phyloP scores from a whole-genome alignment of 2,329 filamentous ascomycete species.

The Didymella sp. region DNA sequence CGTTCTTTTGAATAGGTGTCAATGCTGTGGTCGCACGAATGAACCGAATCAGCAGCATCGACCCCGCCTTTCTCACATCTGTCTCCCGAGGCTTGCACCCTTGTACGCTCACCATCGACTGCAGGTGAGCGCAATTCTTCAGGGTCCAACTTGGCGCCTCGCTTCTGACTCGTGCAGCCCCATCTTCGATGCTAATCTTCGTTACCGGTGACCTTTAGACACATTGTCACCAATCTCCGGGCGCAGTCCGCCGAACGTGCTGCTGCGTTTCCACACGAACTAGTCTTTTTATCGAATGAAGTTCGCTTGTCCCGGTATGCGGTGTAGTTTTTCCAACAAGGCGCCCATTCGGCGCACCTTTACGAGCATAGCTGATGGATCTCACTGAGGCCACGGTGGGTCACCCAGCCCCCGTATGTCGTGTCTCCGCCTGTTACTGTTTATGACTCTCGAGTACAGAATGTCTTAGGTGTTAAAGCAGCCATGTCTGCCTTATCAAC shows the following conservation, averaged over 20 bases:
- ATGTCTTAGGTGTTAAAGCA: conserved; percentile 18
- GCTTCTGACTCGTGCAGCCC: conserved; percentile 18
- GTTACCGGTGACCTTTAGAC: conserved; percentile 2
- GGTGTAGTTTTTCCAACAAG: conserved; percentile 18
- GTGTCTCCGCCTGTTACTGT: conserved; percentile 21
- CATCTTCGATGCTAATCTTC: conserved; percentile 13
- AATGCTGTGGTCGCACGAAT: conserved; percentile 17
- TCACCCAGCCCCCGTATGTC: conserved; percentile 23
- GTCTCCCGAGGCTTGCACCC: conserved; percentile 9
- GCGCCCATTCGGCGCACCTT: conserved; percentile 13
- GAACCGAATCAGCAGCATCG: conserved; percentile 15
- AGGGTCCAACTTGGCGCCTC: conserved; percentile 20
- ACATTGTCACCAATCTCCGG: conserved; percentile 17
- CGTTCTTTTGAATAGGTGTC: conserved; percentile 13
- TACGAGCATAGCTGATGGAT: conserved; percentile 21
- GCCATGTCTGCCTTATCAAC: conserved; percentile 14
- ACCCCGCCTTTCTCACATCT: conserved; percentile 8
- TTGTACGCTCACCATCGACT: conserved; percentile 14
- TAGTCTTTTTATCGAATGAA: conserved; percentile 13
- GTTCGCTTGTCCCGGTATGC: conserved; percentile 15
- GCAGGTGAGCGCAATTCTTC: conserved; percentile 9
- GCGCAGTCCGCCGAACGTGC: conserved; percentile 13
- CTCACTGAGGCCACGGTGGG: conserved; percentile 18
- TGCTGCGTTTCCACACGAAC: conserved; percentile 13
- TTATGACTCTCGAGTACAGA: conserved; percentile 14